Base-by-base conservation (phyloP, 495 filamentous ascomycete species). In the Neurospora pannonica region DNA sequence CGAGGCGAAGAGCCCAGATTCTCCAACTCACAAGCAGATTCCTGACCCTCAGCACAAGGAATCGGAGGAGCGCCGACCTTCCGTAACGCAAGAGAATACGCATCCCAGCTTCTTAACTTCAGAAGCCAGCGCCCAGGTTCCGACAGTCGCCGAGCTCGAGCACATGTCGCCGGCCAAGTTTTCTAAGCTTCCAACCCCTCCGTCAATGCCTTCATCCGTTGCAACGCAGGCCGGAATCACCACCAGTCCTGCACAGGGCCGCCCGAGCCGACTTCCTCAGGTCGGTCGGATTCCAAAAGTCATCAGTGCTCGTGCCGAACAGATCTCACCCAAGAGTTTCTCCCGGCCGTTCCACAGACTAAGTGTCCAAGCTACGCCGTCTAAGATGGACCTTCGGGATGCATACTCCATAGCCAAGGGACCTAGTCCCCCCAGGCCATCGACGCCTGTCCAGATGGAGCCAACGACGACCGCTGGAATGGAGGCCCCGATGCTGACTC, bases 281-380 rank as follows among this genome's bases (percentile, higher is more conserved):
- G 90, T 98, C 72, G 95, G 95, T 15, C 91, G 95, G 11, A 98
- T 98, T 74, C 95, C 95, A 28, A 90, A 90, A 76, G 94, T 98
- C 13, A 89, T 95, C 42, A 95, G 91, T 48, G 91, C 91, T 73
- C 88, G 91, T 67, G 88, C 90, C 42, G 90, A 92, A 75, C 88
- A 87, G 72, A 90, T 90, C 6, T 90, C 93, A 4, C 87, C 92
- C 17, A 91, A 92, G 80, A 97, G 94, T 19, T 97, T 97, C 79
- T 97, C 94, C 2, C 85, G 94, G 48, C 94, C 94, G 77, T 86
- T 77, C 76, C 83, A 78, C 78, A 80, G 73, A 74, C 76, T 77
- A 73, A 79, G 78, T 74, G 76, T 77, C 17, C 81, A 81, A 37
- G 60, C 71, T 21, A 72, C 77, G 10, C 73, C 77, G 21, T 74